Evolutionary conservation across 768 basidiomycete species (phyloP), one percentile per base, ranked within the genome.

Genomic region (Lentinula guzmanii): DNA sequence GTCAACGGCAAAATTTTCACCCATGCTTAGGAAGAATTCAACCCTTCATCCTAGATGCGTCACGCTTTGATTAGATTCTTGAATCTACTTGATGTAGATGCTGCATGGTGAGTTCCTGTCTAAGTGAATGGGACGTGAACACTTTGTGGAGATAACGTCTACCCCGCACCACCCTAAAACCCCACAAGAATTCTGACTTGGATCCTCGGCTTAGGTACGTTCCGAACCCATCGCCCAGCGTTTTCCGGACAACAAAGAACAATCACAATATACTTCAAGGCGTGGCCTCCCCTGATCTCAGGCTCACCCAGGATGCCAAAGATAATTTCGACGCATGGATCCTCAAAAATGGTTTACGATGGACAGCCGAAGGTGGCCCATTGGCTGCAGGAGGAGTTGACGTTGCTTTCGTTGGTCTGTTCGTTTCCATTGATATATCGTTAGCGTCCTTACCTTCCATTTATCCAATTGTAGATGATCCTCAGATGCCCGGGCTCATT

Each of bases 221-320:
- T 35, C 91, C 90, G 52, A 93, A 92, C 76, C 90, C 91, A 24
- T 87, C 92, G 51, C 93, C 94, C 1, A 84, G 82, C 64, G 91
- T 96, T 42, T 96, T 95, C 83, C 86, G 93, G 65, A 93, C 90
- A 63, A 95, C 93, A 65, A 91, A 91, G 81, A 92, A 93, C 91
- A 93, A 93, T 79, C 91, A 93, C 83, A 93, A 93, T 75, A 93
- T 92, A 70, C 79, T 96, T 24, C 94, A 97, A 84, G 95, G 95
- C 64, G 95, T 97, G 55, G 90, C 94, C 1, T 74, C 85, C 11
- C 86, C 89, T 8, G 84, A 84, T 62, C 80, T 93, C 54, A 88
- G 91, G 62, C 82, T 97, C 50, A 89, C 86, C 0, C 80, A 89
- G 64, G 86, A 87, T 60, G 86, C 89, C 56, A 91, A 93, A 75